phyloP scores from a whole-genome alignment of 2,329 filamentous ascomycete species.

The Cladosporium velox region DNA sequence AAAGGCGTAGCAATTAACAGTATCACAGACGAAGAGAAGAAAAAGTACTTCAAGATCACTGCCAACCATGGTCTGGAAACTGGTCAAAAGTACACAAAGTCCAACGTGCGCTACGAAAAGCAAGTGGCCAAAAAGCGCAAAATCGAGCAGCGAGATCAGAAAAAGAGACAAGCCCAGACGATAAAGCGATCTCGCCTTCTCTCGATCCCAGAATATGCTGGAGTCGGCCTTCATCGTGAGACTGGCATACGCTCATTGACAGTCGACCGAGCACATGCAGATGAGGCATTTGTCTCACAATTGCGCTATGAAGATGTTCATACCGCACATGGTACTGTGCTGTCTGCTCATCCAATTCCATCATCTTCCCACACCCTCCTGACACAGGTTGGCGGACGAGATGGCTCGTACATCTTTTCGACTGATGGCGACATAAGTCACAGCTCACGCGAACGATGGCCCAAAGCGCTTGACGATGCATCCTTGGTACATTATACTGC shows the following conservation, averaged over 20 bases:
- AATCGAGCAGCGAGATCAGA: slow-evolving; percentile 25
- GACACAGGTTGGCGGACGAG: neutral
- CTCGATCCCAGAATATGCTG: slow-evolving; percentile 16
- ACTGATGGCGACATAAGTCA: slow-evolving; percentile 1
- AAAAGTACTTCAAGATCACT: slow-evolving; percentile 54
- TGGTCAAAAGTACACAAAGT: slow-evolving; percentile 43
- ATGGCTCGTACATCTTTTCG: neutral
- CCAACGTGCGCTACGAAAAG: slow-evolving; percentile 43
- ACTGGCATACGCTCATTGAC: slow-evolving; percentile 2
- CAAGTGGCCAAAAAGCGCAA: slow-evolving; percentile 37
- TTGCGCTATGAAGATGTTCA: slow-evolving; percentile 19
- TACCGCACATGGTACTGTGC: neutral
- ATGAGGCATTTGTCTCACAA: slow-evolving; percentile 30
- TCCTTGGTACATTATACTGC: neutral
- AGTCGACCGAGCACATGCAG: slow-evolving; percentile 23
- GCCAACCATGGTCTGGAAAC: slow-evolving; percentile 39
- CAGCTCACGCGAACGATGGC: neutral
- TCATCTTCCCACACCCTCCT: neutral
- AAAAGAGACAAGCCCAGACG: slow-evolving; percentile 28
- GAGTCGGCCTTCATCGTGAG: slow-evolving; percentile 23
- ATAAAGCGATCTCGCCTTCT: slow-evolving; percentile 23
- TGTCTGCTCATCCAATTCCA: slow-evolving; percentile 30
- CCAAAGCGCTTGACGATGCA: neutral
- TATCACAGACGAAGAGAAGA: slow-evolving; percentile 44
- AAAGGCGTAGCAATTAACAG: neutral